These are phyloP conservation scores for Aspergillus sclerotiicarbonarius DNA, from an alignment of 495 filamentous ascomycete genomes.

Conservation along the genomic window DNA sequence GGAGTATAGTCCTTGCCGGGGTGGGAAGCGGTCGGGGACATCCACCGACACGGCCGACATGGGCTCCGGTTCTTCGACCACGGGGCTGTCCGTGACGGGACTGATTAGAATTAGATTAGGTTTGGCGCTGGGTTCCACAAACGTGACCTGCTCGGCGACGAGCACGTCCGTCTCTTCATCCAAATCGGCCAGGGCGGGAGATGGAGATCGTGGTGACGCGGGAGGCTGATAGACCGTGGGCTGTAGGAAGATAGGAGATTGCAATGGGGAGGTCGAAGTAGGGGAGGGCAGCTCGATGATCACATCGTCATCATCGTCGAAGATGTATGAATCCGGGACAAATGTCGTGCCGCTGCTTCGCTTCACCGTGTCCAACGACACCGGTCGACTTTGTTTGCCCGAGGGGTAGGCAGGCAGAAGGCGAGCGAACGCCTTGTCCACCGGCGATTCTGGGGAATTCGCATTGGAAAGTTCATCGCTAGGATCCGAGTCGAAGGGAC, in stretches of 20 bases:
- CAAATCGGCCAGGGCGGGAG: constrained; percentile 20
- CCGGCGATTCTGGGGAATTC: constrained; percentile 25
- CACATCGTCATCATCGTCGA: constrained; percentile 37
- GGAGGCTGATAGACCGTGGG: constrained; percentile 35
- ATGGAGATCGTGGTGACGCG: constrained; percentile 29
- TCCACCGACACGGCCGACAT: constrained; percentile 4
- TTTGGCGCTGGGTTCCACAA: constrained; percentile 33
- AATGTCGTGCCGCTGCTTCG: constrained; percentile 38
- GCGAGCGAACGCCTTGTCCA: constrained; percentile 20
- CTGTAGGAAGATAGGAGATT: constrained; percentile 34
- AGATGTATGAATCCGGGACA: constrained; percentile 34
- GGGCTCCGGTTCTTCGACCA: constrained; percentile 5
- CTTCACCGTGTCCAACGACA: constrained; percentile 45
- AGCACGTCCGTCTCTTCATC: constrained; percentile 38
- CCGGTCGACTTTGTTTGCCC: constrained; percentile 30
- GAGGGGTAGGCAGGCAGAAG: constrained; percentile 23
- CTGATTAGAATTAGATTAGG: constrained; percentile 42
- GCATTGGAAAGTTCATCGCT: constrained; percentile 31
- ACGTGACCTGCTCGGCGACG: constrained; percentile 36
- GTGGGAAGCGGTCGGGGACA: constrained; percentile 3
- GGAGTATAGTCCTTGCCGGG: constrained; percentile 7
- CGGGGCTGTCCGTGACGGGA: constrained; percentile 20
- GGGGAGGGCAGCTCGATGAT: constrained; percentile 41
- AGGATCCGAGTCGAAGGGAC: constrained; percentile 30
- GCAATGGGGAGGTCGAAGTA: constrained; percentile 30